phyloP scores from a whole-genome alignment of 768 basidiomycete species.

The Dendrothele bispora region DNA sequence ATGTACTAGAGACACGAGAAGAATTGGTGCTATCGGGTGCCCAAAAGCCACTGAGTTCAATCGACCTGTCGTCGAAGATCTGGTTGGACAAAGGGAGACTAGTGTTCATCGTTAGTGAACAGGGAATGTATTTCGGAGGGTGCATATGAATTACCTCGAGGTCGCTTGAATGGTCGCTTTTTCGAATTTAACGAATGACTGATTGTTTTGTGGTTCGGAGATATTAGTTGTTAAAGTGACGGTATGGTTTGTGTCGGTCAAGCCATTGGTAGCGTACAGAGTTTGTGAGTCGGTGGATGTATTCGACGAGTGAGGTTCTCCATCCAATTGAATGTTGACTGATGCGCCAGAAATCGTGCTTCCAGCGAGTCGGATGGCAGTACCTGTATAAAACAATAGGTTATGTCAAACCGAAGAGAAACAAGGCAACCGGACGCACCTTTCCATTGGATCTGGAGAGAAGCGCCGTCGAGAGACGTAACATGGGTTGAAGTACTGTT shows the following conservation, averaged over 20 bases:
- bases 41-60: conserved; percentile 62
- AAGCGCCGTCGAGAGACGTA: conserved; percentile 60
- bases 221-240: conserved; percentile 52
- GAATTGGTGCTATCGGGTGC: conserved; percentile 24
- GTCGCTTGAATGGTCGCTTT: conserved; percentile 49
- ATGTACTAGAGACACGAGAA: conserved; percentile 26
- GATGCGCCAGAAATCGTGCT: conserved; percentile 43
- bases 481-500: conserved; percentile 54
- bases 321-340: too few relatives aligned
- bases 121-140: too few relatives aligned
- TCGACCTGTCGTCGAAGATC: conserved; percentile 40
- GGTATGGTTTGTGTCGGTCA: conserved; percentile 51
- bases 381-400: conserved; percentile 44
- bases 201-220: conserved; percentile 24
- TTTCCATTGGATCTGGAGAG: conserved; percentile 56
- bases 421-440: conserved; percentile 41
- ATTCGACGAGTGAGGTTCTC: too few relatives aligned
- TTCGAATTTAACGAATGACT: conserved; percentile 54
- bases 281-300: too few relatives aligned
- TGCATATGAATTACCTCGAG: too few relatives aligned
- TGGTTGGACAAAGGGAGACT: conserved; percentile 35
- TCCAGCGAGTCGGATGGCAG: conserved; percentile 61
- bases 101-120: too few relatives aligned
- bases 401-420: background rate
- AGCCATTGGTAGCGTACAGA: too few relatives aligned